A percentile compares a stretch with the other conserved stretches of the same genome.
Conservation (phyloP, 495 filamentous ascomycete genomes). For the Neurospora terricola region DNA sequence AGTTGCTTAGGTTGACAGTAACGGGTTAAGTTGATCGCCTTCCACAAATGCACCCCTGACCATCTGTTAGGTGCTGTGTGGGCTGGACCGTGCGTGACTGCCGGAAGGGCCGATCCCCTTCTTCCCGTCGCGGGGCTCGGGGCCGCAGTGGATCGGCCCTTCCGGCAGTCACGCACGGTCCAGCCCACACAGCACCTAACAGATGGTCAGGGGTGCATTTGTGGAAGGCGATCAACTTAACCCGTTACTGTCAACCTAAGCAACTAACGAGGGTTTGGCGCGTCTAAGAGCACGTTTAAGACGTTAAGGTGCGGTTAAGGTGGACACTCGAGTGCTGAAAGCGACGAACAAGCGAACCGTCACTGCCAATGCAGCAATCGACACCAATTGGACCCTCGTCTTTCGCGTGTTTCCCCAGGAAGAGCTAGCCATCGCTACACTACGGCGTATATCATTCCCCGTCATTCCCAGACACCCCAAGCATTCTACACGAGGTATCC, state of each 20-base stretch:
- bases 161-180: neutral
- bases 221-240: neutral
- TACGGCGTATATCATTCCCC: neutral
- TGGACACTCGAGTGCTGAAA: neutral
- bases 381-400: neutral
- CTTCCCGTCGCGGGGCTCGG: neutral
- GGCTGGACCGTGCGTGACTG: neutral
- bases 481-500: neutral
- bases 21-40: neutral
- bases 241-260: neutral
- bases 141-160: neutral
- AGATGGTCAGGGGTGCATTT: neutral
- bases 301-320: neutral
- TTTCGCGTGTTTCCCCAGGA: neutral
- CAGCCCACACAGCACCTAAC: neutral
- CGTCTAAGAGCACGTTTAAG: neutral
- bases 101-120: neutral
- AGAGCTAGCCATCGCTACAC: neutral
- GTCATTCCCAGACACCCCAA: neutral
- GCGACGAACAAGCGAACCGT: neutral
- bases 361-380: neutral
- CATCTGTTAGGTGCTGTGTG: neutral
- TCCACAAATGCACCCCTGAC: neutral
- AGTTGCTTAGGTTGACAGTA: neutral
- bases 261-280: neutral